Evolutionary conservation across 78 protist genomes (phyloP).

Genomic region (Emiliania huxleyi): DNA sequence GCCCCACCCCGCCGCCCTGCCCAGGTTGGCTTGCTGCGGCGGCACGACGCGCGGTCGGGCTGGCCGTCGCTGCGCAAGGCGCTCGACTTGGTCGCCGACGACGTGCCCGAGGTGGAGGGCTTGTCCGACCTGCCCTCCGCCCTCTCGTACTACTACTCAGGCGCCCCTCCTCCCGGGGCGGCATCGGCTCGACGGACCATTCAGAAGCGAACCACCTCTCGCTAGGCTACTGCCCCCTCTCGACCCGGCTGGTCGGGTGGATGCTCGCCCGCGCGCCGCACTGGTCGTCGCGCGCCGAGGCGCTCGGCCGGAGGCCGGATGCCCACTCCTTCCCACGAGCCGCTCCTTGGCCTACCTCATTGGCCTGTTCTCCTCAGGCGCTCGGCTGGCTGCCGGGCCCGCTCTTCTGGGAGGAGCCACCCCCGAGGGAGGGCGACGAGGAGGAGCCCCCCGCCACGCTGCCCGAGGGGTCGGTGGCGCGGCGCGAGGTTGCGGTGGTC

Average conservation of each 20-base stretch:
- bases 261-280: constrained; percentile 11
- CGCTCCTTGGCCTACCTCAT: too few species aligned
- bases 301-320: too few species aligned
- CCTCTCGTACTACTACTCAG: too few species aligned
- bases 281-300: not conserved
- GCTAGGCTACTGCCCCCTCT: constrained; percentile 85
- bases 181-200: too few species aligned
- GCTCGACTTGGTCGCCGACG: constrained; percentile 62
- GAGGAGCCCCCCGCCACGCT: not conserved
- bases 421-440: not conserved
- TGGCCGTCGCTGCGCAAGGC: not conserved
- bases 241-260: constrained; percentile 65
- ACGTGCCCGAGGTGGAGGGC: constrained; percentile 50
- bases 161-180: too few species aligned
- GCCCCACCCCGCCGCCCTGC: too few species aligned
- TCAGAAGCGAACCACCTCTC: constrained; percentile 54
- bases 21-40: constrained; percentile 62
- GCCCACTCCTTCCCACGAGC: too few species aligned
- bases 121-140: too few species aligned
- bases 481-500: constrained; percentile 56
- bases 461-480: not conserved
- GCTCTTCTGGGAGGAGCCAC: not conserved
- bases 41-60: constrained; percentile 8
- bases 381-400: not conserved
- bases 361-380: too few species aligned